Base-by-base conservation (phyloP, 2,329 filamentous ascomycete genomes). In the Aureobasidium uvarum region DNA sequence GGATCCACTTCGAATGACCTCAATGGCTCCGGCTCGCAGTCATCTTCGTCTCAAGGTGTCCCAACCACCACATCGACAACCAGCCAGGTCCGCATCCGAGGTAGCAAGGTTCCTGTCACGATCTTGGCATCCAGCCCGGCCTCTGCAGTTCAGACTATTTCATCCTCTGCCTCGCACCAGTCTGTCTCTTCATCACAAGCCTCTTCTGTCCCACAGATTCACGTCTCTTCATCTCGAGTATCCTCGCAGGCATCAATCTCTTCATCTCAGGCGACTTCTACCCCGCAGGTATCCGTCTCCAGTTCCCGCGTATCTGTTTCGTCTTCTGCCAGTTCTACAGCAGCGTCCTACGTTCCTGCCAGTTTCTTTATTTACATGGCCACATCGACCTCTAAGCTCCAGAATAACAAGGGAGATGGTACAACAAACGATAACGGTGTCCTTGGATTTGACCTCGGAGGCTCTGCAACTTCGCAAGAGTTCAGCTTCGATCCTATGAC, bases 301-400 rank as follows among this genome's bases (percentile, higher is more conserved):
- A n/a, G 4, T 18, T 41, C 39, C n/a, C 23, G 13, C 51, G 20
- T 16, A 20, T 39, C 52, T 39, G 52, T 20, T n/a, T 45, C 41
- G 41, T 20, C 41, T 45, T 45, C 41, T 20, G 41, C 41, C 18
- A 45, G 41, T 48, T 39, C 25, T 16, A 16, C 28, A 8, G 28
- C 56, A 16, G 33, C 56, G 5, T 23, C 56, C 10, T 36, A 36
- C 20, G 23, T 39, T 14, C 46, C 58, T 51, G 33, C 45, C 20
- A 62, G 18, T 13, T 62, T 62, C 58, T 50, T 62, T 33, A 10
- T 62, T 18, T 62, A 62, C 45, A 51, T 51, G 58, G 36, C 25
- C 39, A 45, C 43, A 23, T 31, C 31, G 16, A 7, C 25, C 2
- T 36, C 23, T 20, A 41, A 38, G 28, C 46, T 62, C 10, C n/a